Base-by-base conservation (phyloP, 768 basidiomycete genomes). In the Naganishia antarctica region DNA sequence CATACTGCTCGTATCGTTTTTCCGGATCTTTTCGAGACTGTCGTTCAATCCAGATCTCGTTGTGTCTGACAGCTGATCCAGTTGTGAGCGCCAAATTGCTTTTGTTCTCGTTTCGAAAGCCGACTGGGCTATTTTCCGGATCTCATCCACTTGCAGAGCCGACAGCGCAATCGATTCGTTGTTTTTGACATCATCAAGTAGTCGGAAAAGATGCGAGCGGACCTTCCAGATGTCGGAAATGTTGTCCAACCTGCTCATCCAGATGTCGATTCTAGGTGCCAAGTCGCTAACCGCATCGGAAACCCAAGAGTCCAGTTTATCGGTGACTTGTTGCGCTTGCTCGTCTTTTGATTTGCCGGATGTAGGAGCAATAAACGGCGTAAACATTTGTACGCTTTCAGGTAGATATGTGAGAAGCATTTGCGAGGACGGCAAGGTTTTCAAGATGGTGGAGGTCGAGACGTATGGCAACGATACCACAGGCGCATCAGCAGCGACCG, bases 341-440 rank as follows among this genome's bases (percentile, higher is more conserved):
- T 80, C 47, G 13, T 18, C 34, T 25, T 16, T 80, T 18, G 85
- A 81, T 3, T 84, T 83, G 0, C 84, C 75, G 0, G 88, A 44
- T 21, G n/a, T 85, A 9, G 81, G 79, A 6, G 86, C 87, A 66
- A 94, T 83, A 74, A 89, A 93, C 9, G 92, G 92, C 70, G 86
- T 89, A 76, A 92, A 96, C 4, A 83, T 82, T 68, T 82, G 83
- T 65, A 97, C 82, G 64, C 80, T 82, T 0, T 80, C 71, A 0
- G 91, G 90, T 0, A 97, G 82, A 60, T 90, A 82, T 16, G 86
- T 83, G 66, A 78, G 64, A 0, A 92, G 85, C 68, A 91, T 88
- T 26, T 87, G 84, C 0, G 90, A 87, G 0, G 92, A 91, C 0
- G 91, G 91, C 25, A 94, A 82, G 9, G 82, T 81, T 26, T 82